Base-by-base conservation (phyloP, 768 basidiomycete species). In the Podaxis rugospora region DNA sequence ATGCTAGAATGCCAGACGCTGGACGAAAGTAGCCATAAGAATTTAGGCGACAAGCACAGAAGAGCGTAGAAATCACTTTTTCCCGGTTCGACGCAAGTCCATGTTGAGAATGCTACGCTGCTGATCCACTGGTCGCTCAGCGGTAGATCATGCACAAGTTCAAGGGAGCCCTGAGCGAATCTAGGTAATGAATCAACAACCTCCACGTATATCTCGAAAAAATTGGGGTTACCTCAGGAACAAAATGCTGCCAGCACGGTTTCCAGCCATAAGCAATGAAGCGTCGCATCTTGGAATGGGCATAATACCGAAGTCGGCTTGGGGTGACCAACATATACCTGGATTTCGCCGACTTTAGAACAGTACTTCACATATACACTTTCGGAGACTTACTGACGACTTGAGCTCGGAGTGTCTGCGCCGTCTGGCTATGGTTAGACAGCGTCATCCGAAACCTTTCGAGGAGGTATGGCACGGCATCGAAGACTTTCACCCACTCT, bases 271-370 rank as follows among this genome's bases (percentile, higher is more conserved):
- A 3, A 93, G 80, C 0, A 92, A 70, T 2, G 91, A 92, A 1
- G 78, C 82, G 61, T 90, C 83, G 3, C 81, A 52, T 23, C 69
- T 53, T 0, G 83, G 82, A 7, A 75, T 68, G 2, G 89, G 87
- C 11, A 64, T 66, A 9, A 81, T 62, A 10, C 77, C 78, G 72
- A 89, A 89, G 59, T 83, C 72, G 1, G 83, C 76, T 68, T 88
- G 86, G 28, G 70, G 63, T 3, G 90, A 87, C 91, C 91, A 93
- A 13, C 79, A 75, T 35, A 90, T 81, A 66, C 87, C 90, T 92
- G 65, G 13, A 50, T 14, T 11, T 7, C 9, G 21, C 1, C 14
- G 23, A 6, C 21, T 18, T 54, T 25, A 52, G 32, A 51, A 27
- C n/a, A 52, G 61, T 51, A 64, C 7, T 18, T 25, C 4, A n/a